These are phyloP conservation scores for Lactarius tabidus DNA, from an alignment of 768 basidiomycete genomes.

Conservation along the genomic window DNA sequence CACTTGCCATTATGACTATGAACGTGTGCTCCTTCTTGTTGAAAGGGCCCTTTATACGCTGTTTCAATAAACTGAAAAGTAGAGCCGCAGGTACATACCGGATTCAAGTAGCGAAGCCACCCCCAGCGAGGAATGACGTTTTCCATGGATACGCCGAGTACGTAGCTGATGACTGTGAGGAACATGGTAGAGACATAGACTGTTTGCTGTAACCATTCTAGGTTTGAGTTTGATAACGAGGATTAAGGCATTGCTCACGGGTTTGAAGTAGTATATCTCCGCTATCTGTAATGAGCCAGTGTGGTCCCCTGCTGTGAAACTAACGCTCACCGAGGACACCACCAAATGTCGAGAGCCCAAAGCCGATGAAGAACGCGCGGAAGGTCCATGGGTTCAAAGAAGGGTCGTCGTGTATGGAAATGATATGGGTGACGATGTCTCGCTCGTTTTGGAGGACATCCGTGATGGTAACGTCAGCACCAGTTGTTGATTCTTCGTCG, in stretches of 20 bases:
- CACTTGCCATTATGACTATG: slow-evolving; percentile 54
- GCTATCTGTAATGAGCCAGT: slow-evolving; percentile 47
- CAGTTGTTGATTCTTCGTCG: slow-evolving; percentile 36
- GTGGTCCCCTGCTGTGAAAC: not conserved
- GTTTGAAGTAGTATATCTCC: slow-evolving; percentile 60
- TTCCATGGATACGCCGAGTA: slow-evolving; percentile 47
- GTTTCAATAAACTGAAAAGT: not conserved
- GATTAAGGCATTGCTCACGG: slow-evolving; percentile 33
- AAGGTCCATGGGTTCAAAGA: slow-evolving; percentile 45
- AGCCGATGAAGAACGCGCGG: slow-evolving; percentile 43
- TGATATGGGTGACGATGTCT: slow-evolving; percentile 46
- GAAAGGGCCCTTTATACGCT: slow-evolving; percentile 43
- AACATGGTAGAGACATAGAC: slow-evolving; percentile 51
- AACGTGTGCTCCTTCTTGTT: slow-evolving; percentile 59
- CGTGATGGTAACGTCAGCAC: slow-evolving; percentile 29
- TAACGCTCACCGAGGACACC: slow-evolving; percentile 43
- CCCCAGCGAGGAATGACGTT: slow-evolving; percentile 43
- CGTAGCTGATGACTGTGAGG: slow-evolving; percentile 46
- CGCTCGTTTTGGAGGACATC: slow-evolving; percentile 43
- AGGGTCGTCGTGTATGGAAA: slow-evolving; percentile 44
- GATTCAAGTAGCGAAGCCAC: slow-evolving; percentile 48
- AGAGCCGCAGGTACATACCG: slow-evolving; percentile 33
- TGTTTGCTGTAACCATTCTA: slow-evolving; percentile 41
- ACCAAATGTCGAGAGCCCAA: slow-evolving; percentile 48
- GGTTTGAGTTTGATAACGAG: not conserved